phyloP scores from a whole-genome alignment of 148 eudicot species.

The Pouteria glomerata region DNA sequence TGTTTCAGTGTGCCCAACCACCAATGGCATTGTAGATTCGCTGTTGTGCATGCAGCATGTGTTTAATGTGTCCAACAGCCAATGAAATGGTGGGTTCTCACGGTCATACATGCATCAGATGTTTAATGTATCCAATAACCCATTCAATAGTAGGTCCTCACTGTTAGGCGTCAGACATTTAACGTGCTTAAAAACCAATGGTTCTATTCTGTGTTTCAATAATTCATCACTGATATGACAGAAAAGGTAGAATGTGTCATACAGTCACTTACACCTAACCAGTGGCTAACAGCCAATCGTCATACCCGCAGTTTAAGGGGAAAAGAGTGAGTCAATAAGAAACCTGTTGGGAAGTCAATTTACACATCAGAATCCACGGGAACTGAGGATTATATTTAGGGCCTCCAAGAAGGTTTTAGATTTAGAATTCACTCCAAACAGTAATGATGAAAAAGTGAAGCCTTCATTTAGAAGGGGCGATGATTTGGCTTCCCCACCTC shows the following conservation, averaged over 20 bases:
- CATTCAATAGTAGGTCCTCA: no score
- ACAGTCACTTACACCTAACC: neutral
- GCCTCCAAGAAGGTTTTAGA: neutral
- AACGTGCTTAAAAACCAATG: neutral
- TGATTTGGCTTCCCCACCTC: neutral
- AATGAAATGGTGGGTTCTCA: neutral
- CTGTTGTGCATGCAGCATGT: no score
- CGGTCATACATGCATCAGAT: neutral
- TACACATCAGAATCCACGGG: neutral
- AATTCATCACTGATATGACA: neutral
- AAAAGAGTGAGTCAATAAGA: neutral
- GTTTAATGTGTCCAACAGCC: neutral
- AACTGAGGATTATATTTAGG: neutral
- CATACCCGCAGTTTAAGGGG: neutral
- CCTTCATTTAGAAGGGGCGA: neutral
- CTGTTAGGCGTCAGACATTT: no score
- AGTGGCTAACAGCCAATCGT: neutral
- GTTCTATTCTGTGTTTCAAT: neutral
- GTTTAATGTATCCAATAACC: no score
- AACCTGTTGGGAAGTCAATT: neutral
- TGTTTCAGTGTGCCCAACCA: neutral
- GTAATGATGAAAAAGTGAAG: neutral
- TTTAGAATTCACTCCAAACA: neutral
- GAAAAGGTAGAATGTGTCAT: neutral
- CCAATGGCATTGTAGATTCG: no score